Conservation (phyloP, 2,329 filamentous ascomycete species). For the Beauveria varroae region DNA sequence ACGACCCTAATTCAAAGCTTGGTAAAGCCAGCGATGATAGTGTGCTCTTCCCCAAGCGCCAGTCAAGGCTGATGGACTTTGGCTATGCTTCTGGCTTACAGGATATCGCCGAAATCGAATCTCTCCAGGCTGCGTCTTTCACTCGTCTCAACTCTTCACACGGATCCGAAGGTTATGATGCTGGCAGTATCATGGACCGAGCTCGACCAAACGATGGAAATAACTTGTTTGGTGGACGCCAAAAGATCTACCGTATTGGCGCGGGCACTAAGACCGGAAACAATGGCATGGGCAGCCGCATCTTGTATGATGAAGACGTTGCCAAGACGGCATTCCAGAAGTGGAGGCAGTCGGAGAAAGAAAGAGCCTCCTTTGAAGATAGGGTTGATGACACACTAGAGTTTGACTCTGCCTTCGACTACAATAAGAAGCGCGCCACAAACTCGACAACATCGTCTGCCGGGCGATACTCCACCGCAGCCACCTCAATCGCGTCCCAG, state of each 20-base stretch:
- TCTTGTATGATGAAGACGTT: conserved; percentile 82
- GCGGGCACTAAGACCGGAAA: conserved; percentile 31
- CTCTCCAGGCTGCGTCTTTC: conserved; percentile 57
- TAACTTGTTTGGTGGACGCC: conserved; percentile 85
- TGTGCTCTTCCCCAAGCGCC: conserved; percentile 74
- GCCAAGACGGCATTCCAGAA: conserved; percentile 76
- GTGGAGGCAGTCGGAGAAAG: conserved; percentile 55
- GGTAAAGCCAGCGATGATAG: conserved; percentile 96
- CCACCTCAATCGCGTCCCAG: conserved; percentile 70
- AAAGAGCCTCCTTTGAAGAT: conserved; percentile 39
- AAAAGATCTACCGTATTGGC: conserved; percentile 88
- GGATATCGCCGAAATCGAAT: conserved; percentile 89
- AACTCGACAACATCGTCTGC: conserved; percentile 73
- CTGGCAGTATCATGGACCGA: conserved; percentile 73
- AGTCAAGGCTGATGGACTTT: conserved; percentile 70
- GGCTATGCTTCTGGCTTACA: conserved; percentile 52
- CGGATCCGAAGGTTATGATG: conserved; percentile 61
- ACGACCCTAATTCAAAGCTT: conserved; percentile 80
- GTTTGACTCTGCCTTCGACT: conserved; percentile 50
- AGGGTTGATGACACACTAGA: conserved; percentile 23
- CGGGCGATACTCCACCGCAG: conserved; percentile 73
- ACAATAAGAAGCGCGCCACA: conserved; percentile 72
- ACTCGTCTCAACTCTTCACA: conserved; percentile 58
- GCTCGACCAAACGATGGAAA: conserved; percentile 82
- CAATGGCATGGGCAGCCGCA: conserved; percentile 56